Conservation (phyloP, 2,329 filamentous ascomycete species). For the Trichophyton simii region DNA sequence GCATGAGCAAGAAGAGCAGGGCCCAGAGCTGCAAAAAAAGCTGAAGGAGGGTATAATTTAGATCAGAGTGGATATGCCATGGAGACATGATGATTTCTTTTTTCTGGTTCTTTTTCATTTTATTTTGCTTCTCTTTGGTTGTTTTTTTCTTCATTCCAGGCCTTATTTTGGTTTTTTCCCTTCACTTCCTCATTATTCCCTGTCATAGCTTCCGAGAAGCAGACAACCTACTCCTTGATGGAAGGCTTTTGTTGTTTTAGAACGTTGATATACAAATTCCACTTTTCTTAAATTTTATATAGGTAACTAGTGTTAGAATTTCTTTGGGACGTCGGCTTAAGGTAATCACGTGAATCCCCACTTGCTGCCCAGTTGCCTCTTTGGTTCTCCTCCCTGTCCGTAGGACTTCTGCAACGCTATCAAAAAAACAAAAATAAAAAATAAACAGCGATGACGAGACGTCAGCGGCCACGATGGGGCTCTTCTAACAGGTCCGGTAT, state of each 20-base stretch:
- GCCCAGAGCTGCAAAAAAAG: neutral
- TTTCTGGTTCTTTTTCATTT: neutral
- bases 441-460: neutral
- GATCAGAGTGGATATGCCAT: neutral
- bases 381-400: neutral
- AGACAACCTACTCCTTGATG: neutral
- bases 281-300: neutral
- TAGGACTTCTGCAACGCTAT: neutral
- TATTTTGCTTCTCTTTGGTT: neutral
- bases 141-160: too few relatives aligned
- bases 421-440: neutral
- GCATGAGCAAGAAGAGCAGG: neutral
- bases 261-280: neutral
- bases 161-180: too few relatives aligned
- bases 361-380: neutral
- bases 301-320: neutral
- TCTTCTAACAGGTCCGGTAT: neutral
- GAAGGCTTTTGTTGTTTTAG: neutral
- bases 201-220: neutral
- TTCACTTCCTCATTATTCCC: neutral
- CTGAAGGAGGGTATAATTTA: neutral
- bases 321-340: neutral
- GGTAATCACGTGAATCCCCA: neutral
- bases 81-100: neutral
- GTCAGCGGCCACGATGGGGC: neutral